phyloP scores from a whole-genome alignment of 768 basidiomycete species.

The Tephrocybe sp. region DNA sequence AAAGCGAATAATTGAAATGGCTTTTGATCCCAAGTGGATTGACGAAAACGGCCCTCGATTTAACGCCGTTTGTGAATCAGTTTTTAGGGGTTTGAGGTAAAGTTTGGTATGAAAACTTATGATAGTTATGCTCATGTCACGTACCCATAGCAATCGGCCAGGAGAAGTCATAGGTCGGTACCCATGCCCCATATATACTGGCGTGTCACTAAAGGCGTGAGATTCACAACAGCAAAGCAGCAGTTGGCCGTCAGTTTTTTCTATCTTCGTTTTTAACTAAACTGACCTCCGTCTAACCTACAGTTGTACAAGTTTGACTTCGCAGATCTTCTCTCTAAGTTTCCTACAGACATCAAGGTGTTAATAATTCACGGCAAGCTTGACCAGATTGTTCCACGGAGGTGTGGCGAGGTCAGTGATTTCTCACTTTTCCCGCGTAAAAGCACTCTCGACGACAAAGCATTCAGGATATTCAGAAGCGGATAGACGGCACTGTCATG shows the following conservation, averaged over 20 bases:
- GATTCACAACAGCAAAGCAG: constrained; percentile 22
- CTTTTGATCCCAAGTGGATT: constrained; percentile 27
- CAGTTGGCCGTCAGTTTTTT: constrained; percentile 22
- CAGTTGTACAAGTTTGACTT: constrained; percentile 32
- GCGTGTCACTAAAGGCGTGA: not conserved
- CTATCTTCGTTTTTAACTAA: not conserved
- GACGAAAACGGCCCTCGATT: constrained; percentile 21
- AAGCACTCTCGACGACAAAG: not conserved
- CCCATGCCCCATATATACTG: not conserved
- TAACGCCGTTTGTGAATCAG: constrained; percentile 19
- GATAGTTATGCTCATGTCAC: not conserved
- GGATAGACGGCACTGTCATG: constrained; percentile 28
- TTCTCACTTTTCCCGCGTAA: not conserved
- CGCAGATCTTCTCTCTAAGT: constrained; percentile 22
- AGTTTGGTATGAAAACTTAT: not conserved
- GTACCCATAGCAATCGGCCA: constrained; percentile 20
- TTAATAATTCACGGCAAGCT: constrained; percentile 39
- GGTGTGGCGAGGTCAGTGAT: constrained; percentile 26
- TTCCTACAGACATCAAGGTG: constrained; percentile 30
- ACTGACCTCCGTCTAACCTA: not conserved
- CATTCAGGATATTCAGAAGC: constrained; percentile 25
- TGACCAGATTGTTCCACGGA: constrained; percentile 33
- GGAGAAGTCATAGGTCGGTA: constrained; percentile 24
- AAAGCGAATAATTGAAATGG: constrained; percentile 20
- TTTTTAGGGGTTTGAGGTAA: constrained; percentile 18